Evolutionary conservation across 2,329 filamentous ascomycete species (phyloP).

Genomic region (Fusarium foetens): DNA sequence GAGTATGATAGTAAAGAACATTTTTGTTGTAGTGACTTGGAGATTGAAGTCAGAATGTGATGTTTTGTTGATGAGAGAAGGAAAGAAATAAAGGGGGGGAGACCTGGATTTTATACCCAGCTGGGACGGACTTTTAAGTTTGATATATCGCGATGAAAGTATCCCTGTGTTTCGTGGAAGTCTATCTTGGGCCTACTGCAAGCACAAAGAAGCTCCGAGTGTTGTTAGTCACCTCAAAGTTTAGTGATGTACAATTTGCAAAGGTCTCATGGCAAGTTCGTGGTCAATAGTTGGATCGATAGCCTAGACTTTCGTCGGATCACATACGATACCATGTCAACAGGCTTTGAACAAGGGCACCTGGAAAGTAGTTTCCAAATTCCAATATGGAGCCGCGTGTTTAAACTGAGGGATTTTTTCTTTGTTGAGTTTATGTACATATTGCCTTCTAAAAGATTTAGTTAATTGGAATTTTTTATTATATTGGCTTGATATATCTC

Average conservation of each 20-base stretch:
- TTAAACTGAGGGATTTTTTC: too few species aligned
- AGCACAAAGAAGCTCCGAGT: neutral
- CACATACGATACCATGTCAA: neutral
- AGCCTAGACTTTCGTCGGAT: neutral
- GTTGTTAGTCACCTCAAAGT: neutral
- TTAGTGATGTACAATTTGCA: too few species aligned
- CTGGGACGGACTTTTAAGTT: neutral
- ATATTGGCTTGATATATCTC: neutral
- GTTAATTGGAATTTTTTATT: too few species aligned
- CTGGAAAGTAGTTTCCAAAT: too few species aligned
- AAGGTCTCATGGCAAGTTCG: too few species aligned
- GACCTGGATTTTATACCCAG: neutral
- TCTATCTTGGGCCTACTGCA: too few species aligned
- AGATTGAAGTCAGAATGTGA: neutral
- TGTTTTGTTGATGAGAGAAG: neutral
- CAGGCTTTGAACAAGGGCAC: neutral
- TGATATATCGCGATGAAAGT: too few species aligned
- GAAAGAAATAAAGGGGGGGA: neutral
- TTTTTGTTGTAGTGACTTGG: neutral
- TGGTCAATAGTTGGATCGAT: neutral
- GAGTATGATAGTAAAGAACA: neutral
- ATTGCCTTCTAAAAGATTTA: too few species aligned
- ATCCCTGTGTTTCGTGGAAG: neutral
- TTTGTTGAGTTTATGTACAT: too few species aligned
- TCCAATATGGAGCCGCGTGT: neutral